Percentiles rank a stretch among this genome's conserved stretches.
phyloP scores from a whole-genome alignment of 2,329 filamentous ascomycete species.

The Lachnellula occidentalis region DNA sequence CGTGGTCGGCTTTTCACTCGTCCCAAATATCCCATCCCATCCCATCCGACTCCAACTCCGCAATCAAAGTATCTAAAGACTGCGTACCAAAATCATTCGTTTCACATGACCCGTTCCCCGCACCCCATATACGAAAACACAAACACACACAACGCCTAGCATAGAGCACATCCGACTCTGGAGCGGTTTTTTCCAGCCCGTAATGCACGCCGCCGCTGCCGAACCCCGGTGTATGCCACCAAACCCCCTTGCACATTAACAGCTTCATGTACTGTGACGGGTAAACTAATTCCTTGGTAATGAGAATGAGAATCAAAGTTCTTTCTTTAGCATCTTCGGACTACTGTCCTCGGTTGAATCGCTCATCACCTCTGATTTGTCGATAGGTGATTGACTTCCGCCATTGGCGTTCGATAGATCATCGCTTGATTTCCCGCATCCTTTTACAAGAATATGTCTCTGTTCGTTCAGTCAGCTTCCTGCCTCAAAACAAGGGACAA shows the following conservation, averaged over 20 bases:
- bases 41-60: constrained; percentile 10
- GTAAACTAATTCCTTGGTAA: not conserved
- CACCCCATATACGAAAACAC: constrained; percentile 6
- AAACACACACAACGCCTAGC: constrained; percentile 12
- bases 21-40: not conserved
- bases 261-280: constrained; percentile 8
- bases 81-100: not conserved
- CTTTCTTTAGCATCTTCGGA: constrained; percentile 25
- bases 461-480: constrained; percentile 34
- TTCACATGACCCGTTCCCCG: not conserved
- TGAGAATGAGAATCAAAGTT: constrained; percentile 11
- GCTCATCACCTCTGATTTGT: constrained; percentile 28
- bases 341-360: constrained; percentile 26
- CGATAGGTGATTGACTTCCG: constrained; percentile 25
- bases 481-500: constrained; percentile 1
- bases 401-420: constrained; percentile 17
- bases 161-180: constrained; percentile 14
- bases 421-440: constrained; percentile 48
- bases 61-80: not conserved
- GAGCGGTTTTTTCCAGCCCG: constrained; percentile 9
- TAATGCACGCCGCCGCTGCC: constrained; percentile 15
- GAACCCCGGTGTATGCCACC: not conserved
- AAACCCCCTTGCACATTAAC: not conserved
- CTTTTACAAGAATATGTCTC: constrained; percentile 64
- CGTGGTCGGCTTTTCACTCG: constrained; percentile 2